Evolutionary conservation across 305 asterid genomes (phyloP).

Genomic region (Stenogyne calaminthoides): DNA sequence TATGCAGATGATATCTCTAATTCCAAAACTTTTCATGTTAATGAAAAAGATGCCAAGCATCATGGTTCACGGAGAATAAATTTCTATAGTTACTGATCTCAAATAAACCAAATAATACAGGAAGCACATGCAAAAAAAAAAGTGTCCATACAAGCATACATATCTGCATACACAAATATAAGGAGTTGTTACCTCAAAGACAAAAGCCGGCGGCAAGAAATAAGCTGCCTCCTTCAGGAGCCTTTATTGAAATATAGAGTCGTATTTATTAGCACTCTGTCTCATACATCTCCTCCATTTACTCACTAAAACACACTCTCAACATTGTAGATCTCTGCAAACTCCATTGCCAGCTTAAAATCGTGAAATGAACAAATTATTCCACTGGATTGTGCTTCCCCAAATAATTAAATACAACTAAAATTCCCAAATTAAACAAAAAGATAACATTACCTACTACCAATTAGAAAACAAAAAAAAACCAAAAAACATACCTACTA

Average conservation of each 20-base stretch:
- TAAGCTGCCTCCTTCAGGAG: background rate
- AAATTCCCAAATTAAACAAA: background rate
- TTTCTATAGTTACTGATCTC: background rate
- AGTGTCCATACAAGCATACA: background rate
- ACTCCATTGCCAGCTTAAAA: too few relatives aligned
- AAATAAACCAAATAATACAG: background rate
- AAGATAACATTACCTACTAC: background rate
- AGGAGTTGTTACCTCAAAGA: too few relatives aligned
- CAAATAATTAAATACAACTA: too few relatives aligned
- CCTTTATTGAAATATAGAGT: conserved; percentile 1
- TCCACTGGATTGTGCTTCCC: too few relatives aligned
- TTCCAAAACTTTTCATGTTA: too few relatives aligned
- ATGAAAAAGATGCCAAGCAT: background rate
- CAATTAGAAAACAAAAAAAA: too few relatives aligned
- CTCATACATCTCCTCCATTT: background rate
- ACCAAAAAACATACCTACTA: too few relatives aligned
- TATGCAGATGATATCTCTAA: too few relatives aligned
- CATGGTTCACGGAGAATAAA: background rate
- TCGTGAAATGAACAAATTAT: too few relatives aligned
- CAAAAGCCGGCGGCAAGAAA: background rate
- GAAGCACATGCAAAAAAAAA: background rate
- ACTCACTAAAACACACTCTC: background rate
- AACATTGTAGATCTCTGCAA: too few relatives aligned
- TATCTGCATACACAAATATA: too few relatives aligned
- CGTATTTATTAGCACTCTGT: background rate